Conservation (phyloP, 208 protist species). For the Leishmania braziliensis region DNA sequence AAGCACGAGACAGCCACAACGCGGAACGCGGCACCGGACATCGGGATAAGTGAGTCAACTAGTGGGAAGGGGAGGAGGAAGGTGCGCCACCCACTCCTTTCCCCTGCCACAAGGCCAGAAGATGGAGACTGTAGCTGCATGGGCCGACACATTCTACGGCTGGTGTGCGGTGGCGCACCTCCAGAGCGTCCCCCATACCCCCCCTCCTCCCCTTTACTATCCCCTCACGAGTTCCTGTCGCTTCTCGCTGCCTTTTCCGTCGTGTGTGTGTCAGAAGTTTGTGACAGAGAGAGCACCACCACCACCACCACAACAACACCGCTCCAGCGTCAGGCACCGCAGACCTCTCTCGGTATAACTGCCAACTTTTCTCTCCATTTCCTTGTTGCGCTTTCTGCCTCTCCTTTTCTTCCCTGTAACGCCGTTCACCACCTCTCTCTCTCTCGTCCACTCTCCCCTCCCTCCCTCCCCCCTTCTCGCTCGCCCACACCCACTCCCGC, state of each 20-base stretch:
- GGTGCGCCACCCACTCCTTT: neutral
- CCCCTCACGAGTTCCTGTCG: neutral
- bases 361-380: neutral
- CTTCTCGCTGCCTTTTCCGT: neutral
- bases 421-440: neutral
- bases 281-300: neutral
- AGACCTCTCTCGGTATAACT: neutral
- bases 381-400: neutral
- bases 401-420: neutral
- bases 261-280: neutral
- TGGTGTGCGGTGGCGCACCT: neutral
- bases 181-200: neutral
- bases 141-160: neutral
- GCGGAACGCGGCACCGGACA: neutral
- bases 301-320: neutral
- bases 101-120: neutral
- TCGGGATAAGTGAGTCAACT: neutral
- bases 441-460: conserved; percentile 7
- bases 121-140: neutral
- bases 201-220: neutral
- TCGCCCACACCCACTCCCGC: neutral
- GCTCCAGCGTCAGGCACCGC: neutral
- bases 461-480: neutral
- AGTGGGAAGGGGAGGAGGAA: neutral
- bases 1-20: too few relatives aligned